Evolutionary conservation across 345 rosid species (phyloP), one percentile per base, ranked within the genome.

Genomic region (Orychophragmus violaceus): DNA sequence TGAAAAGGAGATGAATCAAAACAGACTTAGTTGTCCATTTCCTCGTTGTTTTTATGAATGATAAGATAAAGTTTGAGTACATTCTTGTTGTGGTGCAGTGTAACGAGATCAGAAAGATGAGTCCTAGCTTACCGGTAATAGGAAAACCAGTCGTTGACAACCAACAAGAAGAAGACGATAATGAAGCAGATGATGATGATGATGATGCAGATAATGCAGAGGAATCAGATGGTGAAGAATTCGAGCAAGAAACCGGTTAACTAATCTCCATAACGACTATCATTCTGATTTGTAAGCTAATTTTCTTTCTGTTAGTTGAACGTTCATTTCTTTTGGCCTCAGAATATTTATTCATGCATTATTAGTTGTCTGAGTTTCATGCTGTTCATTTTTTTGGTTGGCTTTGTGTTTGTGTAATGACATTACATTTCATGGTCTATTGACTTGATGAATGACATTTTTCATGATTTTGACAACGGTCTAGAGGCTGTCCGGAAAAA

Each of bases 131-230:
- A 10, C 56, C 75, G 13, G 78, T 93, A 62, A 87, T 90, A n/a
- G 98, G 98, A 67, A 87, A 90, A 77, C 82, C 74, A 13, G 69
- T 70, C 0, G 82, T 66, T 1, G 87, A 86, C 55, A 81, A 81
- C 10, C 88, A 86, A 18, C 91, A 86, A 75, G 96, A 92, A 72
- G 96, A 88, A 8, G 82, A 79, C 0, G 96, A 87, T 70, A 82
- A 88, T 59, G 96, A 88, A 59, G 90, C 80, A 1, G 97, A 90
- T 13, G 93, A 87, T 45, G 45, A 41, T 11, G 95, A 87, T 36
- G 99, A 94, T 44, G 97, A 90, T 68, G 88, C 86, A 36, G 97
- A 93, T 66, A 85, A 90, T 79, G 98, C 83, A 2, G 99, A 94
- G 58, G 97, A 88, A 75, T 94, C 99, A 1, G 97, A 94, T 45